Evolutionary conservation across 73 alveolate genomes (phyloP).

Genomic region (Blepharisma stoltei): DNA sequence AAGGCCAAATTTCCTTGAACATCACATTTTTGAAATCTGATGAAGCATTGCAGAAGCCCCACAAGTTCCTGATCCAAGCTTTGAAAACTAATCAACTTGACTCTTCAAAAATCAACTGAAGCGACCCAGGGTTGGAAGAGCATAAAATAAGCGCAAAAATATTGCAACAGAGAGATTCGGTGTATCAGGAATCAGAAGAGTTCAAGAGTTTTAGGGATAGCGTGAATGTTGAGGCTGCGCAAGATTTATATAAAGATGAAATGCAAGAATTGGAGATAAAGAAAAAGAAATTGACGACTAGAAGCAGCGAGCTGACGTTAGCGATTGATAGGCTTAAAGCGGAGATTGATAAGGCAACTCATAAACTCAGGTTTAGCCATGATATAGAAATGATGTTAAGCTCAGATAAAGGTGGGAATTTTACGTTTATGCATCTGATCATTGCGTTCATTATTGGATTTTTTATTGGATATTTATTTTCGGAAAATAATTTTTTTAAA

Average conservation of each 20-base stretch:
- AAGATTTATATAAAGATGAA: background rate
- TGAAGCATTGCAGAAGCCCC: background rate
- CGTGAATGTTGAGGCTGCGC: slow-evolving; percentile 1
- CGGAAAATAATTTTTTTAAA: too few species aligned
- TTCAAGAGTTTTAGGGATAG: background rate
- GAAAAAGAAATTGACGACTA: background rate
- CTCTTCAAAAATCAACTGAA: background rate
- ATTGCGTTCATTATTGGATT: slow-evolving; percentile 1
- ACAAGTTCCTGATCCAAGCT: background rate
- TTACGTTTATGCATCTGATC: background rate
- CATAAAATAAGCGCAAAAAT: background rate
- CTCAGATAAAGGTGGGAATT: background rate
- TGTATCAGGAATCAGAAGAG: background rate
- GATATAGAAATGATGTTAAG: background rate
- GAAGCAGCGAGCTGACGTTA: background rate
- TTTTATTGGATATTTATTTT: slow-evolving; percentile 14
- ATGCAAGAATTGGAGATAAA: background rate
- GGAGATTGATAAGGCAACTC: slow-evolving; percentile 13
- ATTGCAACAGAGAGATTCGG: background rate
- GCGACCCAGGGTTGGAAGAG: background rate
- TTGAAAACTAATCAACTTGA: background rate
- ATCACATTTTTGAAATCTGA: background rate
- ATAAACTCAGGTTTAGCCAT: slow-evolving; percentile 3
- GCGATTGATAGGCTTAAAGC: background rate
- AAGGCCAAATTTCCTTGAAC: background rate